Evolutionary conservation across 768 basidiomycete species (phyloP).

Genomic region (Suillus occidentalis): DNA sequence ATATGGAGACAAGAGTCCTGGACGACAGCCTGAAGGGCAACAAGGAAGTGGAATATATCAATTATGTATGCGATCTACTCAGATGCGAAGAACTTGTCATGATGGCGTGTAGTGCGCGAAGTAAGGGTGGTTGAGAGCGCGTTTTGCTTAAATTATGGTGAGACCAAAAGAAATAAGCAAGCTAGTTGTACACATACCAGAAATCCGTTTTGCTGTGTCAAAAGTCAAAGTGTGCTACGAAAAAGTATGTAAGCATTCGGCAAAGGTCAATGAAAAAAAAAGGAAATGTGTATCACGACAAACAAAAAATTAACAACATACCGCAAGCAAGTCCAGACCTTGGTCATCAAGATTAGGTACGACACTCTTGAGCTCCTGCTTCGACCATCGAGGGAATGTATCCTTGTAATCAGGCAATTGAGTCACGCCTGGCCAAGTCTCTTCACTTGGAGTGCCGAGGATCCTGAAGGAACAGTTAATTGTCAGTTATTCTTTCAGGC

Average conservation of each 20-base stretch:
- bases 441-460: slow-evolving; percentile 91
- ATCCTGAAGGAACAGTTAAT: slow-evolving; percentile 51
- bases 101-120: slow-evolving; percentile 48
- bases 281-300: neutral
- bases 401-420: slow-evolving; percentile 92
- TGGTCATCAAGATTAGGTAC: slow-evolving; percentile 72
- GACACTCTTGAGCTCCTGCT: slow-evolving; percentile 63
- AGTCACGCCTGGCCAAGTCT: slow-evolving; percentile 88
- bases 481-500: neutral
- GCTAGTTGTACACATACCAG: slow-evolving; percentile 53
- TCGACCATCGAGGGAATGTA: slow-evolving; percentile 94
- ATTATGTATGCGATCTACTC: slow-evolving; percentile 7
- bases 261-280: neutral
- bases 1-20: neutral
- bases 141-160: slow-evolving; percentile 46
- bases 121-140: slow-evolving; percentile 51
- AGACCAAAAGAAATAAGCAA: slow-evolving; percentile 3
- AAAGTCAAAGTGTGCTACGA: slow-evolving; percentile 70
- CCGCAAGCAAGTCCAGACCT: slow-evolving; percentile 82
- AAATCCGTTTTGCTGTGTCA: slow-evolving; percentile 90
- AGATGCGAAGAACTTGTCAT: slow-evolving; percentile 12
- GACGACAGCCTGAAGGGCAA: slow-evolving; percentile 8
- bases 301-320: slow-evolving; percentile 25
- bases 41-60: slow-evolving; percentile 1
- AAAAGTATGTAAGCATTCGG: neutral